Base-by-base conservation (phyloP, 1,139 yeast species). In the Hansenula lynferdii region DNA sequence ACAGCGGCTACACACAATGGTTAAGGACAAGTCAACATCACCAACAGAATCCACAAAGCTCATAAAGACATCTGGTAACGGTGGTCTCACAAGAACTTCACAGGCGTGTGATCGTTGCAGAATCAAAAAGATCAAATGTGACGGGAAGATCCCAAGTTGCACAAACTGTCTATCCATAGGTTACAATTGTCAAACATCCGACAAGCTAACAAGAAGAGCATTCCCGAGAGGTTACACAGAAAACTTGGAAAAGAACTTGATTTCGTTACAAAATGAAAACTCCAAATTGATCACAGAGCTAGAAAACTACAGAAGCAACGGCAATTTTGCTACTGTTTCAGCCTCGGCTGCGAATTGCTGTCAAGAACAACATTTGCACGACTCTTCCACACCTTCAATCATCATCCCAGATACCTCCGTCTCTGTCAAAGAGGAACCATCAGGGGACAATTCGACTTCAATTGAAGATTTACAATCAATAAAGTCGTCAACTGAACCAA, bases 51-150 rank as follows among this genome's bases (percentile, higher is more conserved):
- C 28, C 5, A 31, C 34, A 11, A 51, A 51, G 36, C 50, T 53
- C 16, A 53, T 53, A 39, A 53, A 49, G 37, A 37, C 51, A 14
- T 36, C 43, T 11, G 51, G 50, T 8, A 50, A 44, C 35, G 17
- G 36, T 14, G 39, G 40, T 30, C 40, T 31, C 40, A 54, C 66
- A 10, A 53, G 85, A 47, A 81, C 81, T 4, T 75, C 85, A 3
- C 92, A 83, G 56, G 92, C 92, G 5, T 84, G 94, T 62, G 92
- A 84, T 57, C 65, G 94, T 31, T 84, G 94, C 53, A 65, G 92
- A 38, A 72, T 82, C 47, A 80, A 85, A 50, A 84, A 84, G 60
- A 80, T 82, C 49, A 81, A 80, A 51, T 84, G 94, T 62, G 85
- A 81, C 51, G 92, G 92, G 1, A 64, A 71, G 42, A 69, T 75